phyloP scores from a whole-genome alignment of 768 basidiomycete species.

The Rhizopogon roseolus region DNA sequence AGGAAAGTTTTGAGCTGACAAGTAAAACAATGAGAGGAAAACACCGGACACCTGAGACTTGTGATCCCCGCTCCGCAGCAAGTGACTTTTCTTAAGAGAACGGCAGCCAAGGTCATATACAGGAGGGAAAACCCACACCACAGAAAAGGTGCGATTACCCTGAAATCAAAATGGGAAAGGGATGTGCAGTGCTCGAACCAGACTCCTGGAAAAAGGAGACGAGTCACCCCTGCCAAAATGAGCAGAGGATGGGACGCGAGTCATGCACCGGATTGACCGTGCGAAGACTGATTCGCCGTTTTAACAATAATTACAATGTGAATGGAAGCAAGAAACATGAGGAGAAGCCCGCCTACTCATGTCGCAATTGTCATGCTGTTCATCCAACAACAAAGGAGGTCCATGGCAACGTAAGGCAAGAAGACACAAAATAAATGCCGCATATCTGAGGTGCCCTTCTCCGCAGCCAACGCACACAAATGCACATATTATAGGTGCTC shows the following conservation, averaged over 20 bases:
- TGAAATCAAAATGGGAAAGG: not conserved
- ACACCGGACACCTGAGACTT: not conserved
- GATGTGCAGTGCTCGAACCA: not conserved
- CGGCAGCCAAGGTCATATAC: conserved; percentile 3
- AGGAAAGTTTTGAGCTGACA: conserved; percentile 4
- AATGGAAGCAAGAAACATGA: not conserved
- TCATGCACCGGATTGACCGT: not conserved
- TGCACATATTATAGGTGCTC: not conserved
- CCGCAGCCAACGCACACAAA: not conserved
- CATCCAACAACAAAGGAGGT: not conserved
- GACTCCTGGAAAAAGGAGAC: not conserved
- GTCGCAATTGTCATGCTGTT: not conserved
- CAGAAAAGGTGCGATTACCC: not conserved
- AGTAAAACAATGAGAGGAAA: not conserved
- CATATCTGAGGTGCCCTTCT: not conserved
- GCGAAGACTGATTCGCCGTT: not conserved
- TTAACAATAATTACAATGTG: not conserved
- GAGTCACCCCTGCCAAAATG: not conserved
- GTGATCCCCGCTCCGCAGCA: not conserved
- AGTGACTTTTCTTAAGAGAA: not conserved
- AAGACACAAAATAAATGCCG: not conserved
- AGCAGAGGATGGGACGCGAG: not conserved
- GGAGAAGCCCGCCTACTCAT: not conserved
- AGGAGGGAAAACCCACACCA: conserved; percentile 2
- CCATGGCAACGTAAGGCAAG: not conserved